A percentile compares a stretch with the other conserved stretches of the same genome.
Evolutionary conservation across 2,329 filamentous ascomycete genomes (phyloP).

Genomic region (Pezicula radicicola): DNA sequence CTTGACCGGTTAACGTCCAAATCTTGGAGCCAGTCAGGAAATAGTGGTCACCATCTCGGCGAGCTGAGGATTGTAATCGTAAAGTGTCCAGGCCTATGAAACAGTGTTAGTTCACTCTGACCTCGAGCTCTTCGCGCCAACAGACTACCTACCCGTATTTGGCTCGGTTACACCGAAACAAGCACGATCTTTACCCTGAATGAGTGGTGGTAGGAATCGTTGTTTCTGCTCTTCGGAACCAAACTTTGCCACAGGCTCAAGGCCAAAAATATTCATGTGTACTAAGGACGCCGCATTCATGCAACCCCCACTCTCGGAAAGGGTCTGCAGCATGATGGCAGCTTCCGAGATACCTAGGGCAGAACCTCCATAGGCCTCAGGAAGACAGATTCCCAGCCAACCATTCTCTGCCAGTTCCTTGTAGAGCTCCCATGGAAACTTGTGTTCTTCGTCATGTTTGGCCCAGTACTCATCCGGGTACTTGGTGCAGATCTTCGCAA

Average conservation of each 20-base stretch:
- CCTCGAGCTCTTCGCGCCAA: too few relatives aligned
- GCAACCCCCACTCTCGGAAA: conserved; percentile 69
- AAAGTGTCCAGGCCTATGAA: too few relatives aligned
- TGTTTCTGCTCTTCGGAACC: conserved; percentile 60
- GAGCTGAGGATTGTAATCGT: conserved; percentile 61
- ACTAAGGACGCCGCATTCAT: conserved; percentile 64
- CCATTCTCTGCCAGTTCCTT: conserved; percentile 68
- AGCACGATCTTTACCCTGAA: conserved; percentile 64
- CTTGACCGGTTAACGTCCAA: conserved; percentile 81
- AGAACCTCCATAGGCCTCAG: conserved; percentile 67
- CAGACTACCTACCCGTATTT: conserved; percentile 69
- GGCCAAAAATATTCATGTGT: conserved; percentile 68
- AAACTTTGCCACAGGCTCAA: conserved; percentile 69
- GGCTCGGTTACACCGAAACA: conserved; percentile 82
- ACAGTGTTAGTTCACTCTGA: too few relatives aligned
- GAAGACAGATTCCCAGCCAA: conserved; percentile 76
- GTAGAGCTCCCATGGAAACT: conserved; percentile 71
- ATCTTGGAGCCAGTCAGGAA: conserved; percentile 74
- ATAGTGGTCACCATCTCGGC: conserved; percentile 56
- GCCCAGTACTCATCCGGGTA: conserved; percentile 75
- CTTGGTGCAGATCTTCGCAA: conserved; percentile 61
- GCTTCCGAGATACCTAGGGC: conserved; percentile 75
- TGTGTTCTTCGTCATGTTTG: conserved; percentile 62
- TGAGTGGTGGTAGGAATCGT: conserved; percentile 63
- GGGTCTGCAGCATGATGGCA: conserved; percentile 81